phyloP scores from a whole-genome alignment of 495 filamentous ascomycete species.

The Penicillium nucicola region DNA sequence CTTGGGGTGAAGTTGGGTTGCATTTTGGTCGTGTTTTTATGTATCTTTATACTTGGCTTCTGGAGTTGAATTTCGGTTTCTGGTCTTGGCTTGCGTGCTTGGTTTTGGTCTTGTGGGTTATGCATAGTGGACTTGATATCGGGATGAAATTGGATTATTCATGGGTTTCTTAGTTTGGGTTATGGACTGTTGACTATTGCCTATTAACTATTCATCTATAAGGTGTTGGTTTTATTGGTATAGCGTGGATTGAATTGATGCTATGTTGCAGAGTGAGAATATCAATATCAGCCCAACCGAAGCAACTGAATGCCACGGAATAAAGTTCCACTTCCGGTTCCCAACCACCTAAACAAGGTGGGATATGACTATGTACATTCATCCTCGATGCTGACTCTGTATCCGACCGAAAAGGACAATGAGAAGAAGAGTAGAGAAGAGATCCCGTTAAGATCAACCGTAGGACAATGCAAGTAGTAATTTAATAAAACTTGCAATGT shows the following conservation, averaged over 20 bases:
- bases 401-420: neutral
- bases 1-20: neutral
- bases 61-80: neutral
- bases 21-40: neutral
- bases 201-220: too few species aligned
- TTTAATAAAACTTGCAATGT: conserved; percentile 6
- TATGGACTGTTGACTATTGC: too few species aligned
- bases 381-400: conserved; percentile 12
- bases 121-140: neutral
- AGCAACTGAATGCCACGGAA: neutral
- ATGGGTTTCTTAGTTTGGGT: too few species aligned
- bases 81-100: too few species aligned
- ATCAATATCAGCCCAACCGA: conserved; percentile 3
- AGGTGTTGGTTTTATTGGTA: too few species aligned
- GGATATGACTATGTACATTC: conserved; percentile 5
- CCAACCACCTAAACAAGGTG: conserved; percentile 1
- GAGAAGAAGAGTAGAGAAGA: too few species aligned
- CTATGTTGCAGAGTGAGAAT: neutral
- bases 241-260: neutral
- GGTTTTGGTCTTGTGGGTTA: neutral
- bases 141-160: neutral
- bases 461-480: conserved; percentile 10
- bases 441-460: conserved; percentile 13
- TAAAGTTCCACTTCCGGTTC: neutral
- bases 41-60: neutral